Evolutionary conservation across 352 stramenopile genomes (phyloP).

Genomic region (Pythium myriotylum): DNA sequence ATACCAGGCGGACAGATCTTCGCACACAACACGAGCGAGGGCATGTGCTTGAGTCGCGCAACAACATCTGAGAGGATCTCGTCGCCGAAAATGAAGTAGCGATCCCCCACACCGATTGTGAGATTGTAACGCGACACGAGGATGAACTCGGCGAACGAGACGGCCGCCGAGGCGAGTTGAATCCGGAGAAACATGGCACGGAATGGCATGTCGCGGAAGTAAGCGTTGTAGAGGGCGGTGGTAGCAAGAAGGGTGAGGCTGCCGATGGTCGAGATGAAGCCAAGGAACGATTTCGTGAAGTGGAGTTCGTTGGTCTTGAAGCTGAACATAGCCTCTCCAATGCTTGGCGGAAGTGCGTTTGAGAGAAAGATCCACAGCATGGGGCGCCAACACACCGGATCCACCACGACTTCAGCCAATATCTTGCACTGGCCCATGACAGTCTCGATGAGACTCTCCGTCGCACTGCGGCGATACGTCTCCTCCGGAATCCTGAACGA

Average conservation of each 20-base stretch:
- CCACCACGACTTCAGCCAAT: conserved; percentile 59
- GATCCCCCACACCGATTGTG: conserved; percentile 57
- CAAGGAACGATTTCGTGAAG: conserved; percentile 80
- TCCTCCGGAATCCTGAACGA: conserved; percentile 67
- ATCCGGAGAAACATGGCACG: conserved; percentile 76
- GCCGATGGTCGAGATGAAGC: conserved; percentile 76
- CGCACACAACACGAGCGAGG: conserved; percentile 95
- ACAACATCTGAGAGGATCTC: conserved; percentile 84
- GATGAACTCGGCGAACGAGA: conserved; percentile 72
- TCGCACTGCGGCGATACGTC: conserved; percentile 25
- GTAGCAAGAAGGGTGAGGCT: conserved; percentile 72
- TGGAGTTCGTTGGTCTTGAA: conserved; percentile 78
- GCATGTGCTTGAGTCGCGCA: conserved; percentile 87
- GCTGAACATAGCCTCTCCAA: conserved; percentile 84
- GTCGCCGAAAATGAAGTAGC: conserved; percentile 83
- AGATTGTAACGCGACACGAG: conserved; percentile 75
- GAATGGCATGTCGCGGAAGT: conserved; percentile 81
- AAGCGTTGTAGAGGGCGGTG: conserved; percentile 78
- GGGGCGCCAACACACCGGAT: conserved; percentile 76
- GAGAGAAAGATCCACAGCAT: conserved; percentile 86
- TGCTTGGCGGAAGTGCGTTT: conserved; percentile 66
- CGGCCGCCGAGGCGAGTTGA: conserved; percentile 64
- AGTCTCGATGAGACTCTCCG: conserved; percentile 51
- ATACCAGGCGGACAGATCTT: conserved; percentile 95
- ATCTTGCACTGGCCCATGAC: conserved; percentile 52